phyloP scores from a whole-genome alignment of 805 yeast genomes.

The Hanseniaspora mollemarum region DNA sequence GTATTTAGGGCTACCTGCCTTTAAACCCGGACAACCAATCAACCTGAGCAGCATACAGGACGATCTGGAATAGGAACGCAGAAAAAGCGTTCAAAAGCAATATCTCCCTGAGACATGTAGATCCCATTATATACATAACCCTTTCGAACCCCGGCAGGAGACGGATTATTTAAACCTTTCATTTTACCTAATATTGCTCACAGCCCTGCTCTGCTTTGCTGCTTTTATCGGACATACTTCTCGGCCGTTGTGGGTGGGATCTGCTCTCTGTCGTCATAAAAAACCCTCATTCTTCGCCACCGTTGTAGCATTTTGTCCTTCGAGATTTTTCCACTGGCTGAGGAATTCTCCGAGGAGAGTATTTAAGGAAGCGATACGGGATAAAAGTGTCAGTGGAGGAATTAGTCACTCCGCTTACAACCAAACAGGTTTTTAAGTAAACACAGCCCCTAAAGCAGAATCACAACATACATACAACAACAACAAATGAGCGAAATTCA shows the following conservation, averaged over 20 bases:
- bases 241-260: too few relatives aligned
- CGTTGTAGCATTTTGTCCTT: not conserved
- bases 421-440: too few relatives aligned
- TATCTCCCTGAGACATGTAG: not conserved
- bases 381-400: not conserved
- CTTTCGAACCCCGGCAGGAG: too few relatives aligned
- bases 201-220: too few relatives aligned
- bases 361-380: not conserved
- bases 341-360: not conserved
- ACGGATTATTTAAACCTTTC: too few relatives aligned
- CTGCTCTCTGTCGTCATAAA: too few relatives aligned
- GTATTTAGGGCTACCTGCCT: conserved; percentile 90
- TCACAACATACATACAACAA: not conserved
- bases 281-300: too few relatives aligned
- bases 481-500: not conserved
- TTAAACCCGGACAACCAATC: conserved; percentile 91
- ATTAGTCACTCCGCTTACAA: not conserved
- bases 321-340: not conserved
- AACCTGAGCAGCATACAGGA: conserved; percentile 65
- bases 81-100: not conserved
- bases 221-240: too few relatives aligned
- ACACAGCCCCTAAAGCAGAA: too few relatives aligned
- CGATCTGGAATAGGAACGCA: conserved; percentile 41
- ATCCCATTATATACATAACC: not conserved
- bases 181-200: too few relatives aligned